Evolutionary conservation across 306 rosid species (phyloP), one percentile per base, ranked within the genome.

Genomic region (Glycine soja): DNA sequence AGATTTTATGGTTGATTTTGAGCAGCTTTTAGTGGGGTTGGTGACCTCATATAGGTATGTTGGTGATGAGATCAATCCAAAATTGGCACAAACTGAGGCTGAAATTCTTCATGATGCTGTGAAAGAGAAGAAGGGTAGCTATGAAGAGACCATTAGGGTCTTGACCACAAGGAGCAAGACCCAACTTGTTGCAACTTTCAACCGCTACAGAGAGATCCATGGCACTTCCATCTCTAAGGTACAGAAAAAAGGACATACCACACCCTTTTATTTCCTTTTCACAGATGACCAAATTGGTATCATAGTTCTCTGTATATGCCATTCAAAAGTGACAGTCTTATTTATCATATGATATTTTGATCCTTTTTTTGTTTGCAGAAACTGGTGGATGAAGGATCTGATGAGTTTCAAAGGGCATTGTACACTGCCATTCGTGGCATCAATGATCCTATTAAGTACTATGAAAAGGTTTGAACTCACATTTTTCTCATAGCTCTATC

Each of bases 151-250:
- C 32, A 82, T 90, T 10, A 88, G 95, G 86, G 85, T 90, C 79
- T 75, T 92, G 42, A 90, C 84, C 40, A 92, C 97, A 34, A 90
- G 95, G 82, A 90, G 97, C 89, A 92, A 82, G 85, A 80, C 84
- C 0, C 87, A 84, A 9, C 30, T 84, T 1, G 46, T 79, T 50
- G 87, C 87, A n/a, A 84, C 87, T 72, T 92, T 94, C 88, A 94
- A 92, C 76, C 83, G 74, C 19, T 94, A 90, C 85, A 84, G 87
- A 74, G 87, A 84, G 81, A 30, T 66, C 70, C 87, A 84, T 54
- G 90, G 87, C 69, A 63, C 82, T 85, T 88, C 98, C 40, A 86
- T 92, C 80, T 71, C 90, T 3, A 90, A 92, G 97, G 97, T 94
- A 16, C 5, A 79, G 0, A 43, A 9, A 11, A 11, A 15, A 56